Percentiles rank a stretch among this genome's conserved stretches.
These are phyloP conservation scores for Neocatenulostroma microsporum DNA, from an alignment of 2,329 filamentous ascomycete species.

Conservation along the genomic window DNA sequence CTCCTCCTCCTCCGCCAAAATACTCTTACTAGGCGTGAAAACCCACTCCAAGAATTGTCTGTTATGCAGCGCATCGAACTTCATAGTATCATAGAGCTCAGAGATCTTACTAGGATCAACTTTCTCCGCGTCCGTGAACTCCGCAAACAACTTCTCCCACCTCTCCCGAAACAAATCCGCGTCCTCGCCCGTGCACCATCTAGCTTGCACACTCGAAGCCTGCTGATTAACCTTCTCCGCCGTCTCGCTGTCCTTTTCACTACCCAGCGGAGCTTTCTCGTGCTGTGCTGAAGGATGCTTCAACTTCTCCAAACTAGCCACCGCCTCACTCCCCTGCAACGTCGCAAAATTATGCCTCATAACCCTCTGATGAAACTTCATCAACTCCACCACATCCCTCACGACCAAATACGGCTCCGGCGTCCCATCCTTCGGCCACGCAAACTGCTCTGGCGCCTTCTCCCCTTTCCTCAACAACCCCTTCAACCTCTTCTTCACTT, in stretches of 20 bases:
- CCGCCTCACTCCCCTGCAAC: conserved; percentile 54
- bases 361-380: conserved; percentile 93
- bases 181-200: conserved; percentile 96
- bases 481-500: conserved; percentile 99
- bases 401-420: conserved; percentile 92
- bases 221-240: conserved; percentile 8
- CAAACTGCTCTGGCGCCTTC: conserved; percentile 87
- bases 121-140: conserved; percentile 95
- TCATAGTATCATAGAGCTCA: conserved; percentile 98
- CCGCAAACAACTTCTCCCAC: conserved; percentile 96
- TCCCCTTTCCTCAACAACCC: conserved; percentile 84
- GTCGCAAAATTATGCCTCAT: conserved; percentile 92
- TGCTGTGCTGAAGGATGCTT: conserved; percentile 31
- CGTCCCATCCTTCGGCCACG: conserved; percentile 90
- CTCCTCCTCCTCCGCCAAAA: conserved; percentile 58
- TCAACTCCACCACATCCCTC: conserved; percentile 82
- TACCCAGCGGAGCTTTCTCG: neutral
- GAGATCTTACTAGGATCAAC: conserved; percentile 98
- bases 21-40: conserved; percentile 75
- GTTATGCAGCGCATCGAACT: conserved; percentile 96
- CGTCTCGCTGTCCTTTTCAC: neutral
- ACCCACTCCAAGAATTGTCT: conserved; percentile 95
- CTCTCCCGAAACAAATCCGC: conserved; percentile 89
- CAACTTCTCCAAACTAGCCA: conserved; percentile 50
- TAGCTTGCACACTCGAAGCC: conserved; percentile 58